A percentile compares a stretch with the other conserved stretches of the same genome.
Conservation (phyloP, 2,329 filamentous ascomycete species). For the Xylariaceae sp. region DNA sequence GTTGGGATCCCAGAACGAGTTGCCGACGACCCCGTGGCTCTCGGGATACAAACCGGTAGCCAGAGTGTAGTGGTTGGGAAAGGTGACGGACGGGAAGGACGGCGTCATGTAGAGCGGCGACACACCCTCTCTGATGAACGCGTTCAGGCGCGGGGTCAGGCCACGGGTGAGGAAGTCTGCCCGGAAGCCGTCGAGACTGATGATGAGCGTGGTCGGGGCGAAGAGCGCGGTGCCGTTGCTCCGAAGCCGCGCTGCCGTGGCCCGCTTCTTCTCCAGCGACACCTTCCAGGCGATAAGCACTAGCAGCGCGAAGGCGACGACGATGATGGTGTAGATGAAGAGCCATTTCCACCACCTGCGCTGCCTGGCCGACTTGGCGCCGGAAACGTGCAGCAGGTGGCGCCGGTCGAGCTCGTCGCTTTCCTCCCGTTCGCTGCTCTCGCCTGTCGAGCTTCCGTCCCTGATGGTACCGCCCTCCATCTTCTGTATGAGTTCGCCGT, state of each 20-base stretch:
- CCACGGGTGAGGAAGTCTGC: constrained; percentile 85
- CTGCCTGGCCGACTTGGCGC: constrained; percentile 43
- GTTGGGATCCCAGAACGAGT: constrained; percentile 86
- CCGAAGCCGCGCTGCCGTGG: constrained; percentile 33
- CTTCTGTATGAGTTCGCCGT: constrained; percentile 70
- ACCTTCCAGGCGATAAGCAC: constrained; percentile 55
- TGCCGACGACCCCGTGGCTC: constrained; percentile 86
- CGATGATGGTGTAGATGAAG: constrained; percentile 47
- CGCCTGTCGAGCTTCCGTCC: constrained; percentile 59
- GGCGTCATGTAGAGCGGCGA: constrained; percentile 90
- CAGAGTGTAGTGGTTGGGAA: constrained; percentile 92
- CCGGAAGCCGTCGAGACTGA: constrained; percentile 92
- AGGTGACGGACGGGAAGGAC: constrained; percentile 93
- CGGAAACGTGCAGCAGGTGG: constrained; percentile 43
- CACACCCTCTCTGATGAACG: constrained; percentile 75
- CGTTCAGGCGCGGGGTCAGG: constrained; percentile 74
- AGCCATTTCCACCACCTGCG: constrained; percentile 50
- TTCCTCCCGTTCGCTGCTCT: constrained; percentile 56
- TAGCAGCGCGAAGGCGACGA: constrained; percentile 50
- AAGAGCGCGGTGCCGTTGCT: constrained; percentile 88
- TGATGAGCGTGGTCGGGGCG: constrained; percentile 83
- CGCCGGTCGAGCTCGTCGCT: constrained; percentile 54
- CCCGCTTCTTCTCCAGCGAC: constrained; percentile 40
- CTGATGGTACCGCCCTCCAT: constrained; percentile 70
- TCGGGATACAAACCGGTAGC: constrained; percentile 91